phyloP scores from a whole-genome alignment of 768 basidiomycete species.

The Mycena filopes region DNA sequence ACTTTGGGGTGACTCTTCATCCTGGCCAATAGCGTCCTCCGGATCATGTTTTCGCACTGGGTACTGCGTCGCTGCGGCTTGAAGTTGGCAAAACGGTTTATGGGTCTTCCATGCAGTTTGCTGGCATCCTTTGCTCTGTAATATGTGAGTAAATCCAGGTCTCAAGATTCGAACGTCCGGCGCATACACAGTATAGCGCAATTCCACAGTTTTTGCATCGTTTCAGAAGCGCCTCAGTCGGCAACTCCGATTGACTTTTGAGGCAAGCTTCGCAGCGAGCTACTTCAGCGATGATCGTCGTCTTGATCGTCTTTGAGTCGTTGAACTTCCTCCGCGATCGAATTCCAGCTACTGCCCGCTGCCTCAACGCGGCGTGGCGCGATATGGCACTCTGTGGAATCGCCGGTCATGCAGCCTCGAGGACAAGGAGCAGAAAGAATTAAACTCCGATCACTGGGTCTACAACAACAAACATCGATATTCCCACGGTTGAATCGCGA shows the following conservation, averaged over 20 bases:
- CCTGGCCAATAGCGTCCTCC: too few relatives aligned
- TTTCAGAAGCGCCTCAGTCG: not conserved
- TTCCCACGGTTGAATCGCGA: not conserved
- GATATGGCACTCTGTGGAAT: too few relatives aligned
- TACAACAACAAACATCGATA: not conserved
- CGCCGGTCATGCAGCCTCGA: too few relatives aligned
- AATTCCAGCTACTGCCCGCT: too few relatives aligned
- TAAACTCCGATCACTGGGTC: too few relatives aligned
- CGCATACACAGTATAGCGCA: not conserved
- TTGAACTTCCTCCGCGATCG: not conserved
- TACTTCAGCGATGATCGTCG: not conserved
- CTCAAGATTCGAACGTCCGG: not conserved
- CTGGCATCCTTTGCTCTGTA: slow-evolving; percentile 7
- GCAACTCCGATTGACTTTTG: not conserved
- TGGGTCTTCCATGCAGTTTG: not conserved
- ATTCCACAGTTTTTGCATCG: not conserved
- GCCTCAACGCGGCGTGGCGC: too few relatives aligned
- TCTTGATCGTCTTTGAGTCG: not conserved
- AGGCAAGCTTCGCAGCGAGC: not conserved
- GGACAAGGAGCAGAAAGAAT: not conserved
- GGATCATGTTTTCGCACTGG: not conserved
- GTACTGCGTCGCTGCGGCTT: not conserved
- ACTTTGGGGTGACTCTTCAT: too few relatives aligned
- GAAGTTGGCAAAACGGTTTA: not conserved
- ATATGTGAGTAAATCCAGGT: not conserved